phyloP scores from a whole-genome alignment of 2,329 filamentous ascomycete genomes.

The Rugonectria rugulosa region DNA sequence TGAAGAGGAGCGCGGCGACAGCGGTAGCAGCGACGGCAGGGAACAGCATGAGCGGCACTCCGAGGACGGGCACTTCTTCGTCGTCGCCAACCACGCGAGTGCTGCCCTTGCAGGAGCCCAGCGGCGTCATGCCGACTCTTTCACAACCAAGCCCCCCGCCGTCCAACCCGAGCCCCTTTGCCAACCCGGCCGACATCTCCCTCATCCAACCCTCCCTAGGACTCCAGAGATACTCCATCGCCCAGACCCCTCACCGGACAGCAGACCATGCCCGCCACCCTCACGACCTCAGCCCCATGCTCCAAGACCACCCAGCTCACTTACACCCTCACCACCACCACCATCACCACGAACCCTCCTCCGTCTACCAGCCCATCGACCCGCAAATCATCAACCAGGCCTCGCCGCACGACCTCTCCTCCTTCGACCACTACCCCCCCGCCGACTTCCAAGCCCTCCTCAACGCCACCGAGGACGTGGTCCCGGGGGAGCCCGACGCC shows the following conservation, averaged over 20 bases:
- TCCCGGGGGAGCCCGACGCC: constrained; percentile 44
- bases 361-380: constrained; percentile 63
- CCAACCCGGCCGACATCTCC: constrained; percentile 58
- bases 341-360: constrained; percentile 42
- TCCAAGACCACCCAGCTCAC: constrained; percentile 42
- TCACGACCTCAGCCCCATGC: constrained; percentile 37
- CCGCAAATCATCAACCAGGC: constrained; percentile 64
- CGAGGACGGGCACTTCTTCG: constrained; percentile 23
- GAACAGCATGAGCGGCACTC: constrained; percentile 6
- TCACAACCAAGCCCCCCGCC: constrained; percentile 35
- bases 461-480: constrained; percentile 54
- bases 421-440: constrained; percentile 53
- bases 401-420: constrained; percentile 42
- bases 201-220: constrained; percentile 49
- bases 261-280: constrained; percentile 16
- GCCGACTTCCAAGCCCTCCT: constrained; percentile 63
- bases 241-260: constrained; percentile 32
- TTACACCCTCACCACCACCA: constrained; percentile 35
- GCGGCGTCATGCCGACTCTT: constrained; percentile 36
- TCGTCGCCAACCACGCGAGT: constrained; percentile 31
- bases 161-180: constrained; percentile 50
- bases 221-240: constrained; percentile 40
- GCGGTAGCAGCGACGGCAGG: constrained; percentile 5
- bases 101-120: constrained; percentile 41
- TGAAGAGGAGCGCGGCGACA: constrained; percentile 26